phyloP scores from a whole-genome alignment of 768 basidiomycete genomes.

The Tubosaeta sp. region DNA sequence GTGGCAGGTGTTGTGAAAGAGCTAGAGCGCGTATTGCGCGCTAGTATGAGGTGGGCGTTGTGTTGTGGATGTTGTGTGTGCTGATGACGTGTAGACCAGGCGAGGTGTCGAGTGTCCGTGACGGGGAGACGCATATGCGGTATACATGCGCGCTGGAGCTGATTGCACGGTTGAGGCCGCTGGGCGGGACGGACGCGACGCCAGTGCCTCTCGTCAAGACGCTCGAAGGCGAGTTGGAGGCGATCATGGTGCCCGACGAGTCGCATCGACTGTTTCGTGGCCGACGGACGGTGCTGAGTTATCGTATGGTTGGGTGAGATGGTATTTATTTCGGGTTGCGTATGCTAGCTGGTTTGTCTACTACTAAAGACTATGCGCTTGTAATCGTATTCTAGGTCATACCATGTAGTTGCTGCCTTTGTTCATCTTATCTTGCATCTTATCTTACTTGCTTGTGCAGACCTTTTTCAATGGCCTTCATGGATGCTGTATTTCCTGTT shows the following conservation, averaged over 20 bases:
- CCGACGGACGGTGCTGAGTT: constrained; percentile 49
- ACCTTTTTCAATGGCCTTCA: too few relatives aligned
- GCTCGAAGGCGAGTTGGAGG: constrained; percentile 55
- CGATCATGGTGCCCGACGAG: constrained; percentile 48
- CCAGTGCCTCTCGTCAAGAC: constrained; percentile 28
- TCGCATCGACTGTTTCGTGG: constrained; percentile 53
- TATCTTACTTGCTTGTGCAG: too few relatives aligned
- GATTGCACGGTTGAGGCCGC: constrained; percentile 14
- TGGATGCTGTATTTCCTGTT: too few relatives aligned
- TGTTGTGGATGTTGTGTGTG: neutral
- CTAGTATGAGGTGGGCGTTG: constrained; percentile 19
- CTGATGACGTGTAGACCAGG: constrained; percentile 11
- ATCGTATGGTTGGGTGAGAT: constrained; percentile 43
- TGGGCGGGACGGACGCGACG: neutral
- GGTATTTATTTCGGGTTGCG: neutral
- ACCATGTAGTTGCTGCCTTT: too few relatives aligned
- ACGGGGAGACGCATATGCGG: constrained; percentile 20
- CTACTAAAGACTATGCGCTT: neutral
- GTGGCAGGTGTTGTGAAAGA: constrained; percentile 12
- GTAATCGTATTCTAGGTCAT: neutral
- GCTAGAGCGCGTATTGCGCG: constrained; percentile 9
- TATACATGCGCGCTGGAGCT: constrained; percentile 24
- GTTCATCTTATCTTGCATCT: too few relatives aligned
- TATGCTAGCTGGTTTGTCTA: neutral
- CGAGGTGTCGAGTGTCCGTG: constrained; percentile 16